phyloP scores from a whole-genome alignment of 306 rosid species.

The Gynostemma pentaphyllum region DNA sequence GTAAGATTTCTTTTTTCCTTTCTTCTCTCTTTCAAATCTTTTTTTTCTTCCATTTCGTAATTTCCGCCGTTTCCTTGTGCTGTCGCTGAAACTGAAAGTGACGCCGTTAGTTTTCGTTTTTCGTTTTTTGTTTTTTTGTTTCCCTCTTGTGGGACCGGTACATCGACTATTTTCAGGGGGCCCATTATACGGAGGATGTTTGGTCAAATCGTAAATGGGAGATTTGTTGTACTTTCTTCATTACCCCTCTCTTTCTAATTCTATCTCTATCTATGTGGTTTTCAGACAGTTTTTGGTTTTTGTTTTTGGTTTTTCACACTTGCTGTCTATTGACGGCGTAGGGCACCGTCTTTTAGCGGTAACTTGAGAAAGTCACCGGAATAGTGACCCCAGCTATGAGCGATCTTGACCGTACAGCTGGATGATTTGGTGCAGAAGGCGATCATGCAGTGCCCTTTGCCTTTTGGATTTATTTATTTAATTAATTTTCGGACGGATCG shows the following conservation, averaged over 20 bases:
- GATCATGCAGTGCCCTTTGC: background rate
- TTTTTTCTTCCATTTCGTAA: background rate
- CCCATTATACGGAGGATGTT: too few relatives aligned
- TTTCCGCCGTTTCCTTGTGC: background rate
- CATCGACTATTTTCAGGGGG: too few relatives aligned
- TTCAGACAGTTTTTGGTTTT: too few relatives aligned
- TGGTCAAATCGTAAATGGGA: too few relatives aligned
- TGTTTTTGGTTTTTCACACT: too few relatives aligned
- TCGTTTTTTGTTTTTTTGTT: background rate
- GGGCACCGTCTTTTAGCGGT: too few relatives aligned
- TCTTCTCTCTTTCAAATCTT: background rate
- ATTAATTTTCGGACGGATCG: background rate
- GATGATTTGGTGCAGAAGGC: background rate
- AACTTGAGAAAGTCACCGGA: too few relatives aligned
- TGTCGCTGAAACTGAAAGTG: background rate
- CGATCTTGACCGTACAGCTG: background rate
- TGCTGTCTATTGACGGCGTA: too few relatives aligned
- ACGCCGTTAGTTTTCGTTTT: background rate
- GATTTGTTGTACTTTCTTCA: too few relatives aligned
- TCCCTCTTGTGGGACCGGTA: background rate
- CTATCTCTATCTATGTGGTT: too few relatives aligned
- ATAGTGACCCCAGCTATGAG: too few relatives aligned
- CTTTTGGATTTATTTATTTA: background rate
- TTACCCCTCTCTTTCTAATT: too few relatives aligned
- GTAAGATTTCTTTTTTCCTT: slow-evolving; percentile 33